Conservation (phyloP, 192 early-diverging fungal species). For the Linnemannia hyalina region DNA sequence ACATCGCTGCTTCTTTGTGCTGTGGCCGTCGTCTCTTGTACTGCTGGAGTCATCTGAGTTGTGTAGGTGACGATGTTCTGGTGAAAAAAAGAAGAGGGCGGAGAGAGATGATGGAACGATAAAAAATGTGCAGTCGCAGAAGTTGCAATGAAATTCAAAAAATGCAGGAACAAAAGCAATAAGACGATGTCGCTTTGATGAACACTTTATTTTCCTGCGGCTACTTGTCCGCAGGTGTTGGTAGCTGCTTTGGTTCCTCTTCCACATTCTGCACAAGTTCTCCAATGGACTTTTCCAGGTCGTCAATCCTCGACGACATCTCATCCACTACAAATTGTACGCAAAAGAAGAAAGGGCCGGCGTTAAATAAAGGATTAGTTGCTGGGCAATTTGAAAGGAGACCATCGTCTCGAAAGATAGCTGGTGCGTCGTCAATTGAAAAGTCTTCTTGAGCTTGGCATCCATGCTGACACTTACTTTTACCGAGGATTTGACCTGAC, state of each 20-base stretch:
- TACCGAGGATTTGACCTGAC: slow-evolving; percentile 42
- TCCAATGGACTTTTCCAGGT: slow-evolving; percentile 53
- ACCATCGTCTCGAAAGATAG: neutral
- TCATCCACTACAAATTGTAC: slow-evolving; percentile 36
- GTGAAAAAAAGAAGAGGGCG: neutral
- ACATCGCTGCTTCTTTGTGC: neutral
- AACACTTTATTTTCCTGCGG: neutral
- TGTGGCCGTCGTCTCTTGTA: slow-evolving; percentile 1
- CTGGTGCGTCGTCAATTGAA: neutral
- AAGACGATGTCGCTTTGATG: neutral
- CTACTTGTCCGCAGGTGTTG: neutral
- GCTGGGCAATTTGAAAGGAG: neutral
- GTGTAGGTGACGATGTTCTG: neutral
- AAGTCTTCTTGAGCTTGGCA: neutral
- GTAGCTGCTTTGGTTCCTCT: slow-evolving; percentile 32
- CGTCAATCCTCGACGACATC: slow-evolving; percentile 52
- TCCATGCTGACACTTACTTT: slow-evolving; percentile 22
- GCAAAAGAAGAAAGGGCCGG: neutral
- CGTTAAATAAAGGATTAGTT: neutral
- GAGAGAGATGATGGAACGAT: neutral
- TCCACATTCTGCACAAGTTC: slow-evolving; percentile 49
- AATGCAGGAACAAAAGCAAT: neutral
- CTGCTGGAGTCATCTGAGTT: slow-evolving; percentile 16
- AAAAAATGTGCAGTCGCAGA: neutral
- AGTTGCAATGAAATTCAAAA: neutral